Percentiles rank a stretch among this genome's conserved stretches.
phyloP scores from a whole-genome alignment of 257 asterid species.

The Eucommia ulmoides region DNA sequence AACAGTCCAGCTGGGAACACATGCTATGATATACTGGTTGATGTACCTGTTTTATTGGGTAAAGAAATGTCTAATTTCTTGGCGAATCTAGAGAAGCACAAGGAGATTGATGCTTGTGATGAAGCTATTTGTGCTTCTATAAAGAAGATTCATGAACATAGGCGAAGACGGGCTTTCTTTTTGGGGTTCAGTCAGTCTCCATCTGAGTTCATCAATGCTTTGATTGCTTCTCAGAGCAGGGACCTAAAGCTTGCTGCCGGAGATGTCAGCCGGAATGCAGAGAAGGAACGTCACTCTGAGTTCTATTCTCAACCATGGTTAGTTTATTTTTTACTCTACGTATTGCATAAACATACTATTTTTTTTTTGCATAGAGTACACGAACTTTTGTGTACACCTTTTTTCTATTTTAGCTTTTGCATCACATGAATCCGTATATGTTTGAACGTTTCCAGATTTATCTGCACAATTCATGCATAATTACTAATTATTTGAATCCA shows the following conservation, averaged over 20 bases:
- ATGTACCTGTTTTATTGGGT: slow-evolving; percentile 44
- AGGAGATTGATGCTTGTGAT: slow-evolving; percentile 53
- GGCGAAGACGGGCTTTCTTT: slow-evolving; percentile 59
- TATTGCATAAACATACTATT: background rate
- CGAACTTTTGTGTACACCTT: too few species aligned
- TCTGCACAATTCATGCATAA: too few species aligned
- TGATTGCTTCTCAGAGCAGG: slow-evolving; percentile 74
- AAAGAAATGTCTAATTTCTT: slow-evolving; percentile 43
- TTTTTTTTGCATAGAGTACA: background rate
- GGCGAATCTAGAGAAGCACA: slow-evolving; percentile 37
- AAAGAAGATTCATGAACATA: slow-evolving; percentile 57
- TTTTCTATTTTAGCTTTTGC: too few species aligned
- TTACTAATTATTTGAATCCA: too few species aligned
- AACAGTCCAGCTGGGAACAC: slow-evolving; percentile 52
- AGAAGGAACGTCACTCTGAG: slow-evolving; percentile 63
- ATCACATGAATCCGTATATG: too few species aligned
- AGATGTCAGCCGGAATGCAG: slow-evolving; percentile 47
- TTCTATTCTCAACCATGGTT: slow-evolving; percentile 83
- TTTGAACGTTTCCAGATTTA: too few species aligned
- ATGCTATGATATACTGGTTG: slow-evolving; percentile 80
- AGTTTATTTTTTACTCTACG: slow-evolving; percentile 4
- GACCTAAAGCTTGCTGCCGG: slow-evolving; percentile 68
- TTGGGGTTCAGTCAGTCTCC: slow-evolving; percentile 92
- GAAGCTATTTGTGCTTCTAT: slow-evolving; percentile 54
- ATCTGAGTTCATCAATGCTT: slow-evolving; percentile 63